These are phyloP conservation scores for Ramularia endophylla DNA, from an alignment of 2,329 filamentous ascomycete species.

Conservation along the genomic window DNA sequence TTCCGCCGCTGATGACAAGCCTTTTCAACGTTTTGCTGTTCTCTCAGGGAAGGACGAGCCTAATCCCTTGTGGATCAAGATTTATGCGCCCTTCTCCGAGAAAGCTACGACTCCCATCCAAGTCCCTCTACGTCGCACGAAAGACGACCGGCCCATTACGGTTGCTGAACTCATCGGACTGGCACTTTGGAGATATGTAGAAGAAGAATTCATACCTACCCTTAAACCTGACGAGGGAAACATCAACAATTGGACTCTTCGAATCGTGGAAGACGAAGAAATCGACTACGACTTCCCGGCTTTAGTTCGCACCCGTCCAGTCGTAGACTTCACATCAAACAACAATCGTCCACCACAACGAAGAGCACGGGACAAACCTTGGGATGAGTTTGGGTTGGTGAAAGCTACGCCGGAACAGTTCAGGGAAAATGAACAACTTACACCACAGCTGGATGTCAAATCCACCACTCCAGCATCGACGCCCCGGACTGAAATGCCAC, in stretches of 20 bases:
- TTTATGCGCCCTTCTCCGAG: conserved; percentile 68
- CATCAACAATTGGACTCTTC: conserved; percentile 75
- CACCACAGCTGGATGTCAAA: conserved; percentile 17
- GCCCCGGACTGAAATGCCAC: conserved; percentile 9
- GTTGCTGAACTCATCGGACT: conserved; percentile 79
- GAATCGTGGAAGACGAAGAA: conserved; percentile 79
- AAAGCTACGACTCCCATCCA: conserved; percentile 61
- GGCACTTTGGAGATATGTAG: conserved; percentile 69
- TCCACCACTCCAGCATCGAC: conserved; percentile 5
- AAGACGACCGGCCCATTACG: conserved; percentile 64
- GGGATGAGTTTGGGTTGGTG: conserved; percentile 77
- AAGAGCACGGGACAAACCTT: conserved; percentile 67
- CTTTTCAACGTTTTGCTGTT: conserved; percentile 70
- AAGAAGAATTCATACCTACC: conserved; percentile 66
- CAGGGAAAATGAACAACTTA: conserved; percentile 56
- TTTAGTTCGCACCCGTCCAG: conserved; percentile 64
- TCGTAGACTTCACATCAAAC: conserved; percentile 71
- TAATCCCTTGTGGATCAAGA: conserved; percentile 68
- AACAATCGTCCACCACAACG: conserved; percentile 63
- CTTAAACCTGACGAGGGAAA: conserved; percentile 62
- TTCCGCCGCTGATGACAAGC: conserved; percentile 44
- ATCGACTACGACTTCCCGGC: conserved; percentile 81
- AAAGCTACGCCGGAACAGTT: conserved; percentile 64
- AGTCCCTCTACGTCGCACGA: conserved; percentile 62
- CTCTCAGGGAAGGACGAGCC: conserved; percentile 73